Evolutionary conservation across 306 rosid species (phyloP), one percentile per base, ranked within the genome.

Genomic region (Casuarina glauca): DNA sequence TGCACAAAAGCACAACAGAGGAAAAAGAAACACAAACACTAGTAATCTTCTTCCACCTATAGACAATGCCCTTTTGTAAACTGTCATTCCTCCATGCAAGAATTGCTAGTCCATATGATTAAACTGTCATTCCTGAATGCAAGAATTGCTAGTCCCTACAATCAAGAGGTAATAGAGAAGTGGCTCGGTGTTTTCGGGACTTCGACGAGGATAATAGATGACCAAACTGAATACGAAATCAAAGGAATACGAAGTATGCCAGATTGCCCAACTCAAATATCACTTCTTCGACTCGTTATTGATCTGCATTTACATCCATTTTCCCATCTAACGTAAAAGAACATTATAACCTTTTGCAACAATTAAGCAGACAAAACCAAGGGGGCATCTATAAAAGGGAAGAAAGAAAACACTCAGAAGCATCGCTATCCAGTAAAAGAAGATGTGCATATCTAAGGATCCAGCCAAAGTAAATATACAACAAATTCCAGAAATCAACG

Each of bases 361-460:
- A 55, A 53, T 67, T 69, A 19, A 68, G 55, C 79, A 68, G 45
- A 39, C 26, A 64, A 53, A 74, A 55, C 35, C 32, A 26, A 69
- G 42, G 38, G 39, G 75, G 57, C 69, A 60, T 69, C 72, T 50
- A 66, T 42, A 3, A 42, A 20, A 58, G 8, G 39, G 39, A 9
- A 8, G 42, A 58, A 66, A n/a, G 4, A 61, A 61, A 32, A 66
- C 43, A 36, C 49, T 66, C 26, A 41, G 17, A 41, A 66, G 50
- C 46, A 66, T 66, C 26, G 39, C 26, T 26, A 16, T 26, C 32
- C 48, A 64, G 4, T 16, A 32, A 64, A 41, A 41, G 16, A 3
- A 17, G 32, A 64, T 41, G 32, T 26, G 32, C 32, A 64, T 38
- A 39, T 64, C 39, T 15, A 41, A 38, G 70, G 49, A 16, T 64